Percentiles rank a stretch among this genome's conserved stretches.
Evolutionary conservation across 2,329 filamentous ascomycete genomes (phyloP).

Genomic region (Exserohilum turcica): DNA sequence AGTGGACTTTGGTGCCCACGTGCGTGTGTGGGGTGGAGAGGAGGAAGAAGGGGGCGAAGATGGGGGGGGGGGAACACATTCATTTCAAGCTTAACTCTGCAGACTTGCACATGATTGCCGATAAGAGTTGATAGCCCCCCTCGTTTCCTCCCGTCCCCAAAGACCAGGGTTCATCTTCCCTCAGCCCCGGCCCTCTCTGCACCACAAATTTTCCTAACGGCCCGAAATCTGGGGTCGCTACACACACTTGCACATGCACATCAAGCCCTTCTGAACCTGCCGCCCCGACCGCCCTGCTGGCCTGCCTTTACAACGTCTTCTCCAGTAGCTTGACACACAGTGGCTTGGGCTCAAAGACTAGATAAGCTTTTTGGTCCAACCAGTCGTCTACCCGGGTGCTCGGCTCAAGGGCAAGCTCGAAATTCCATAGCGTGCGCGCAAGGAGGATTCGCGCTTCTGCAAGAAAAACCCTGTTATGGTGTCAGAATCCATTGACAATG

Average conservation of each 20-base stretch:
- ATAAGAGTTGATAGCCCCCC: too few species aligned
- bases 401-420: background rate
- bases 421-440: constrained; percentile 3
- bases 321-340: background rate
- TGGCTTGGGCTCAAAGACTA: constrained; percentile 3
- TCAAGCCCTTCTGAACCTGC: background rate
- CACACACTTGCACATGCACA: background rate
- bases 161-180: too few species aligned
- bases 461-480: background rate
- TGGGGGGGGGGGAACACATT: too few species aligned
- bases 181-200: too few species aligned
- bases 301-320: background rate
- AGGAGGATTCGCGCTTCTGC: background rate
- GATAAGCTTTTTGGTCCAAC: constrained; percentile 6
- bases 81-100: too few species aligned
- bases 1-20: too few species aligned
- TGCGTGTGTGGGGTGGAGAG: too few species aligned
- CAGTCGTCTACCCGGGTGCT: background rate
- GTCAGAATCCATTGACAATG: background rate
- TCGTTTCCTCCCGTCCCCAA: too few species aligned
- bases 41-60: too few species aligned
- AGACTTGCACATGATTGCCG: too few species aligned
- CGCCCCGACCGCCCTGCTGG: background rate
- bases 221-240: background rate
- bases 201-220: background rate